These are phyloP conservation scores for Setaria viridis DNA, from an alignment of 202 grass and related monocot genomes.

Conservation along the genomic window DNA sequence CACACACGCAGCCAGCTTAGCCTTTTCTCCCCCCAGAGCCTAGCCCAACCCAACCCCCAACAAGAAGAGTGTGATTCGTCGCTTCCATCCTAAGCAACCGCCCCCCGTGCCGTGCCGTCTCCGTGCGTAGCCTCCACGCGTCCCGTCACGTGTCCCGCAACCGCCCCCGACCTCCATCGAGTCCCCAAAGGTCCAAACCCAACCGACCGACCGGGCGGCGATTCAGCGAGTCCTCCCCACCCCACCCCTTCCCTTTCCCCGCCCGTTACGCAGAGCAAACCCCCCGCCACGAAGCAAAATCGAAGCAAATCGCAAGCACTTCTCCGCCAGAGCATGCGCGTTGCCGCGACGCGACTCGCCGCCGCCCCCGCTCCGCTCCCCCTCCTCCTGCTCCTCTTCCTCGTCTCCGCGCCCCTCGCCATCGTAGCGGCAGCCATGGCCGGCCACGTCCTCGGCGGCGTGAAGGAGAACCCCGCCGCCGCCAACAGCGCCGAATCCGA, in stretches of 20 bases:
- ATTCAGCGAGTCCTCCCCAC: no score
- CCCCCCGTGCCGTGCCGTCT: no score
- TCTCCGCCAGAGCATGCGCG: constrained; percentile 43
- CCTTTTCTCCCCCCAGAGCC: no score
- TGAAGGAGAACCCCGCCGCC: constrained; percentile 41
- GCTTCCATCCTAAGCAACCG: constrained; percentile 37
- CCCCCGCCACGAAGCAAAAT: not conserved
- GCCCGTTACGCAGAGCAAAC: no score
- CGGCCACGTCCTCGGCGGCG: constrained; percentile 55
- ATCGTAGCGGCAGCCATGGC: constrained; percentile 54
- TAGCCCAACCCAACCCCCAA: no score
- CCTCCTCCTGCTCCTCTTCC: not conserved
- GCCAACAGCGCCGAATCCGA: constrained; percentile 70
- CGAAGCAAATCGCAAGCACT: constrained; percentile 9
- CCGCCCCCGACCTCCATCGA: not conserved
- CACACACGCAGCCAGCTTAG: no score
- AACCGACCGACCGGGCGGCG: not conserved
- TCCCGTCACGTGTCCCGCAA: constrained; percentile 42
- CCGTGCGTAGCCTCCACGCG: constrained; percentile 33
- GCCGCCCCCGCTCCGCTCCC: not conserved
- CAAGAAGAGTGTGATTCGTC: not conserved
- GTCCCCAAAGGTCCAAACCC: not conserved
- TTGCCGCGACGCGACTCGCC: constrained; percentile 38
- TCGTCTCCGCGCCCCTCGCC: constrained; percentile 27
- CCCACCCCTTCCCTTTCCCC: no score